A percentile compares a stretch with the other conserved stretches of the same genome.
phyloP scores from a whole-genome alignment of 805 yeast species.

The Wickerhamomyces chambardii region DNA sequence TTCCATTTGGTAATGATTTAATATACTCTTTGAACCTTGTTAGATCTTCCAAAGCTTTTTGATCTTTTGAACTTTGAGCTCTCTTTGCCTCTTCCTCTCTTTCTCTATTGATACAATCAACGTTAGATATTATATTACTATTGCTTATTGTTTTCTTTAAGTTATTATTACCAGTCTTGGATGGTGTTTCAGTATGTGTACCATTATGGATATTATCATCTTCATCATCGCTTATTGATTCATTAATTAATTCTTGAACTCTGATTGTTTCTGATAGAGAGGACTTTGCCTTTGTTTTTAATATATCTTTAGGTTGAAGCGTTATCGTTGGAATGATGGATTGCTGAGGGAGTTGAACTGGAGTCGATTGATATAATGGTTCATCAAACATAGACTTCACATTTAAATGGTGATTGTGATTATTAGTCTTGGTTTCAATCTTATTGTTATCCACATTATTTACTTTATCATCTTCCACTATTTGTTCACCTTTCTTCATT shows the following conservation, averaged over 20 bases:
- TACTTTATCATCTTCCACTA: no score
- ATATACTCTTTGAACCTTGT: conserved; percentile 10
- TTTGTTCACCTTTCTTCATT: no score
- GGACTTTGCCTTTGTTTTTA: conserved; percentile 14
- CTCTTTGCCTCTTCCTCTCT: no score
- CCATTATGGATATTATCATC: conserved; percentile 2
- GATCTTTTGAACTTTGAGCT: not conserved
- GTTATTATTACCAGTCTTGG: not conserved
- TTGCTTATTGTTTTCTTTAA: not conserved
- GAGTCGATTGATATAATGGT: conserved; percentile 18
- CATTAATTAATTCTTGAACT: not conserved
- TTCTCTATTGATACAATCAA: no score
- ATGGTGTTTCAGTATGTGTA: not conserved
- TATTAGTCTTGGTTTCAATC: no score
- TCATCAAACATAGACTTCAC: not conserved
- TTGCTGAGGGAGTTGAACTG: conserved; percentile 5
- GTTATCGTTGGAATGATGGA: not conserved
- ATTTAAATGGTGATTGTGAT: no score
- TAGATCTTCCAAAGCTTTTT: conserved; percentile 10
- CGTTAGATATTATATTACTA: not conserved
- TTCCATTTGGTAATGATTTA: conserved; percentile 6
- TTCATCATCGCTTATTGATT: not conserved
- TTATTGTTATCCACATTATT: no score
- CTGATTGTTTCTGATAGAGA: conserved; percentile 12
- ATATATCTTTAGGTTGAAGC: conserved; percentile 15